Evolutionary conservation across 176 grass and related monocot species (phyloP).

Genomic region (Otatea glauca): DNA sequence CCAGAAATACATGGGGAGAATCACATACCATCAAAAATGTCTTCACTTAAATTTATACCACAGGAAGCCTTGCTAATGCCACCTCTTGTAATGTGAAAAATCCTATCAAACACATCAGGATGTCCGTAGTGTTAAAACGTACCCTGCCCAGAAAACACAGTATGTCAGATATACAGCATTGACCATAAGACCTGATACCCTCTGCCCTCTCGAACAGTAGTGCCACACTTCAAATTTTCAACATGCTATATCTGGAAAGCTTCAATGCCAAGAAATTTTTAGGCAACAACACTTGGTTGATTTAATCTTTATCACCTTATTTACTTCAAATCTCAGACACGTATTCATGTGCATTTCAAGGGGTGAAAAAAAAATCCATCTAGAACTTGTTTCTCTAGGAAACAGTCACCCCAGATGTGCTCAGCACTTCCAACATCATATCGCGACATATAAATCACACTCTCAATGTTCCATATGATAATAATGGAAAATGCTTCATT

Average conservation of each 20-base stretch:
- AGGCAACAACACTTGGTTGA: not conserved
- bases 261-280: slow-evolving; percentile 16
- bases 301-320: not conserved
- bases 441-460: slow-evolving; percentile 9
- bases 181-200: not conserved
- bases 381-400: slow-evolving; percentile 25
- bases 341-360: slow-evolving; percentile 31
- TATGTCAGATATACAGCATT: slow-evolving; percentile 32
- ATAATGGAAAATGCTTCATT: slow-evolving; percentile 13
- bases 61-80: slow-evolving; percentile 94
- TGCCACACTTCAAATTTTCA: not conserved
- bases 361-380: slow-evolving; percentile 4
- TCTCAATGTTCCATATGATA: slow-evolving; percentile 9
- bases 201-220: not conserved
- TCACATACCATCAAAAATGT: slow-evolving; percentile 76
- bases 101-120: slow-evolving; percentile 96
- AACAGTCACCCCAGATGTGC: slow-evolving; percentile 2
- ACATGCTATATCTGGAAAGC: slow-evolving; percentile 31
- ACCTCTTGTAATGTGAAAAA: slow-evolving; percentile 95
- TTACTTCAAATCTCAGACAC: slow-evolving; percentile 6
- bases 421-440: slow-evolving; percentile 1
- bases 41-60: slow-evolving; percentile 83
- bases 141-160: slow-evolving; percentile 62
- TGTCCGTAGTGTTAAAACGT: slow-evolving; percentile 96
- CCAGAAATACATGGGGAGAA: slow-evolving; percentile 45